phyloP scores from a whole-genome alignment of 2,329 filamentous ascomycete genomes.

The Emmonsia crescens region DNA sequence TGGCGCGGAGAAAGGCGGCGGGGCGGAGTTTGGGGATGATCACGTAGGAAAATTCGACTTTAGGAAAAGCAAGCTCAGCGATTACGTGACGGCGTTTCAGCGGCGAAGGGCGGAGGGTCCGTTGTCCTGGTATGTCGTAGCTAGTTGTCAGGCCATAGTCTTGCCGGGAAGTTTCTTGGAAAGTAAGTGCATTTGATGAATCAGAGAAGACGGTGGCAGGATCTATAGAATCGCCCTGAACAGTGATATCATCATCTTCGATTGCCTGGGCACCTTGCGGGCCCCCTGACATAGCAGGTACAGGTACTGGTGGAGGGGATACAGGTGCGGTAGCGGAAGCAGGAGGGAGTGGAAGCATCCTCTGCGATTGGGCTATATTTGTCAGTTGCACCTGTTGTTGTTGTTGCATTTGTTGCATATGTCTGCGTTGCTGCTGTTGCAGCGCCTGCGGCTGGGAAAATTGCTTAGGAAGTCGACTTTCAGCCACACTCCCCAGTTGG shows the following conservation, averaged over 20 bases:
- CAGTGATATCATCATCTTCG: constrained; percentile 11
- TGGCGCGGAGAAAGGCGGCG: constrained; percentile 32
- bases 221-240: constrained; percentile 5
- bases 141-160: constrained; percentile 33
- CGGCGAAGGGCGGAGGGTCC: constrained; percentile 27
- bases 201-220: constrained; percentile 5
- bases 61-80: constrained; percentile 25
- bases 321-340: background rate
- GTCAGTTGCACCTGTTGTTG: background rate
- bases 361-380: background rate
- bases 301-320: background rate
- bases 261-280: constrained; percentile 1
- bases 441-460: background rate
- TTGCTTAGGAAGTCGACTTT: no score
- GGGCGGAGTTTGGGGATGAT: constrained; percentile 30
- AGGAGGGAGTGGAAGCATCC: background rate
- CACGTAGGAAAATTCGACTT: constrained; percentile 27
- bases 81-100: constrained; percentile 29
- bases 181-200: constrained; percentile 16
- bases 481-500: no score
- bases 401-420: background rate
- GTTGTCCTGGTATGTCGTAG: constrained; percentile 30
- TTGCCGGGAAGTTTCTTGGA: constrained; percentile 29
- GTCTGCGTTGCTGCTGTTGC: constrained; percentile 8
- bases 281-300: background rate